Base-by-base conservation (phyloP, 176 grass and related monocot species). In the Carex myosuroides region DNA sequence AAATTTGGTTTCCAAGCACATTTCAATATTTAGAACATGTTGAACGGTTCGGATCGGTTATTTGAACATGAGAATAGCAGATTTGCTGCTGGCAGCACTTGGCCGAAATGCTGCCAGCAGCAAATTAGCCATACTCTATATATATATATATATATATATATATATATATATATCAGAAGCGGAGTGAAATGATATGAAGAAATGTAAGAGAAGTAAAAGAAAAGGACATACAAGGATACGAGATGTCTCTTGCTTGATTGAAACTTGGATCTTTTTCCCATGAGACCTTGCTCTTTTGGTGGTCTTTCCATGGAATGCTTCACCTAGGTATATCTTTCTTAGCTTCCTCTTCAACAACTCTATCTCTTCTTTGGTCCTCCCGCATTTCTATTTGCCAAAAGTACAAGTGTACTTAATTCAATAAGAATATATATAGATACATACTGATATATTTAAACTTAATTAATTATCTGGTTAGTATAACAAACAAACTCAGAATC, bases 221-320 rank as follows among this genome's bases (percentile, higher is more conserved):
- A 72, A 12, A 6, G 1, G 18, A 73, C 8, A 62, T 82, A 89
- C 93, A 62, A 97, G 85, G 35, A 97, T 5, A 1, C 94, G 88
- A 0, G 94, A 97, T 11, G 90, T 94, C 64, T 97, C 94, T 65
- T 97, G 94, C 68, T 88, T 87, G 83, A 97, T 68, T 70, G 94
- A 97, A 20, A 97, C 94, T 66, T 89, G 94, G 64, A 97, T 86
- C 90, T 94, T 97, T 62, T 92, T 92, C 41, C 94, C 94, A 44
- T 97, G 94, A 1, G 90, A 97, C 32, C 94, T 79, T 2, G 91
- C 94, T 7, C 71, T 87, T 86, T 90, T 97, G 17, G 86, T 97
- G 2, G 85, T 69, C 80, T 70, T 89, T 21, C 92, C 94, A 1
- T 87, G 86, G 87, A 97, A 97, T 26, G 91, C 75, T 86, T 97